Evolutionary conservation across 495 filamentous ascomycete species (phyloP).

Genomic region (Collariella sp.): DNA sequence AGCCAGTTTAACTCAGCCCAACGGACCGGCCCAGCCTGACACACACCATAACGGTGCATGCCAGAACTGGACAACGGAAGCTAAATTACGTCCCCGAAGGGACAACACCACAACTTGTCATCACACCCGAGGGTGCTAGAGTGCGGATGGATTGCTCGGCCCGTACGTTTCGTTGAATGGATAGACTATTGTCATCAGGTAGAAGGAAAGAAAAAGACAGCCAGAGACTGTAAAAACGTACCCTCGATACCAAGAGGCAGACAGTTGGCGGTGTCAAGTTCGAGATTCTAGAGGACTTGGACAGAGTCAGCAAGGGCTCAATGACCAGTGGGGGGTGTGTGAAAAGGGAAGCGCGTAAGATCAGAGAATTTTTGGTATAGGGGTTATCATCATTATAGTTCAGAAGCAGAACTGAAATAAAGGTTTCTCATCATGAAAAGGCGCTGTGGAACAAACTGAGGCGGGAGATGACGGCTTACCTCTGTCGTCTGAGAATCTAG

Average conservation of each 20-base stretch:
- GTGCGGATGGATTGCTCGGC: constrained; percentile 75
- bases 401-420: constrained; percentile 94
- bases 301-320: constrained; percentile 14
- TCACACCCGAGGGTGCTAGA: constrained; percentile 55
- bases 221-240: not conserved
- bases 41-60: constrained; percentile 38
- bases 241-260: not conserved
- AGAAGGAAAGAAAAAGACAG: not conserved
- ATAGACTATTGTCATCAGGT: constrained; percentile 98
- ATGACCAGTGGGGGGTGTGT: constrained; percentile 1
- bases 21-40: constrained; percentile 32
- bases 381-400: constrained; percentile 69
- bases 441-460: not conserved
- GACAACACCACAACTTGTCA: constrained; percentile 86
- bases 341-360: constrained; percentile 3
- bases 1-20: constrained; percentile 47
- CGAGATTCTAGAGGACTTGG: not conserved
- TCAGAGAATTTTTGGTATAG: constrained; percentile 67
- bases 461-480: constrained; percentile 15
- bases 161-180: constrained; percentile 88
- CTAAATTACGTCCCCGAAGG: constrained; percentile 36
- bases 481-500: not conserved
- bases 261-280: not conserved
- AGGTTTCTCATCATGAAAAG: constrained; percentile 64
- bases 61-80: constrained; percentile 34